Evolutionary conservation across 2,329 filamentous ascomycete genomes (phyloP), one percentile per base, ranked within the genome.

Genomic region (Arthrobotrys sinensis): DNA sequence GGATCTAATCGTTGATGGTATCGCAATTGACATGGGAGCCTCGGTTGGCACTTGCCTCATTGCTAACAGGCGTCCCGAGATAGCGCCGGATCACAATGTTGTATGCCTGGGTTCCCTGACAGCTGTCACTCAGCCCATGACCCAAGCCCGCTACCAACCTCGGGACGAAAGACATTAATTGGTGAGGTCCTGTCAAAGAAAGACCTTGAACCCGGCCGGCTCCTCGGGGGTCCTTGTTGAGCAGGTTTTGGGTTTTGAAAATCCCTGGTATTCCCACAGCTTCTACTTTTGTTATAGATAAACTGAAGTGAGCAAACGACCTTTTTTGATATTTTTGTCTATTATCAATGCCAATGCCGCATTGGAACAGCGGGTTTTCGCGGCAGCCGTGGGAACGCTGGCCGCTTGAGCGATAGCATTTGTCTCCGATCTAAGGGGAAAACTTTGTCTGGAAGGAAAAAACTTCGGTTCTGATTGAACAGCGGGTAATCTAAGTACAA

Each of bases 1-100:
- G 38, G 55, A 76, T 76, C 72, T 71, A 71, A 77, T 76, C 72
- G 21, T 28, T 60, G 70, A 75, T 75, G 69, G 53, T 65, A 65
- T 53, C 36, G 38, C 21, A 28, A 40, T 69, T 40, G 55, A 63
- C 53, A 69, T 46, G 70, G 70, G 34, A n/a, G 21, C 10, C 21
- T 34, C 50, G 6, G 48, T 66, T 66, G 21, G n/a, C 60, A 77
- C 73, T 77, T 71, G 66, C 73, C 66, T 40, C 8, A 77, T 46
- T 60, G 57, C 48, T 57, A 66, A 52, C 40, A 53, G 50, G 43
- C 40, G 14, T 62, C 63, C 67, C 43, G 50, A 77, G 45, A 62
- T 34, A 64, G n/a, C 50, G 7, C 2, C 43, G 45, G 36, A 48
- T 60, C 36, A 40, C 28, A 43, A n/a, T 38, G 14, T 36, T 19